Evolutionary conservation across 1,284 basidiomycete species (phyloP).

Genomic region (Xanthoconium separans): DNA sequence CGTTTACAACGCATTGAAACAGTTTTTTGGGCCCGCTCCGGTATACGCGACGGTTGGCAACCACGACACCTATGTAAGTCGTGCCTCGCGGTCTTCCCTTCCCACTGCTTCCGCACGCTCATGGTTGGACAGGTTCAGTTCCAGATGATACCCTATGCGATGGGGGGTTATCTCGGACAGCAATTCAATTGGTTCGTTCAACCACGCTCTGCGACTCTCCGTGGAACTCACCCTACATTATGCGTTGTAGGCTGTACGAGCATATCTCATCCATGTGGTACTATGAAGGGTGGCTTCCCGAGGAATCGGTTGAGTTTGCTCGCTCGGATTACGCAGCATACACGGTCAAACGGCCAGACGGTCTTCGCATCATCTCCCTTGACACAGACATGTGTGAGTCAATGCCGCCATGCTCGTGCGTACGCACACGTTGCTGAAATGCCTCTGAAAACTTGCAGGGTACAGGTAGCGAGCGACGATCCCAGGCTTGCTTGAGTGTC

Average conservation of each 20-base stretch:
- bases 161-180: slow-evolving; percentile 49
- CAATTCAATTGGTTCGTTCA: slow-evolving; percentile 66
- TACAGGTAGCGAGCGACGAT: background rate
- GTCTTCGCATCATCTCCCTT: slow-evolving; percentile 68
- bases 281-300: slow-evolving; percentile 66
- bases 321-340: slow-evolving; percentile 69
- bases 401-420: background rate
- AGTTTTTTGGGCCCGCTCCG: slow-evolving; percentile 57
- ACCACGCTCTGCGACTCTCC: slow-evolving; percentile 28
- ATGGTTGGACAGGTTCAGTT: slow-evolving; percentile 39
- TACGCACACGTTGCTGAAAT: background rate
- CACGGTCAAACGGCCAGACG: slow-evolving; percentile 60
- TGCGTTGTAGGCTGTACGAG: slow-evolving; percentile 59
- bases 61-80: slow-evolving; percentile 64
- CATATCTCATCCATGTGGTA: slow-evolving; percentile 64
- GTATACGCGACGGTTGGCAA: slow-evolving; percentile 72
- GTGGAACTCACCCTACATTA: slow-evolving; percentile 8
- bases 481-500: background rate
- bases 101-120: background rate
- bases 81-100: background rate
- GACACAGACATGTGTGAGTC: slow-evolving; percentile 68
- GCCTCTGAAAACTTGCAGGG: background rate
- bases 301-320: slow-evolving; percentile 52
- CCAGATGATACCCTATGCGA: slow-evolving; percentile 61
- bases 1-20: slow-evolving; percentile 61